Base-by-base conservation (phyloP, 192 early-diverging fungal genomes). In the Backusella tuberculispora region DNA sequence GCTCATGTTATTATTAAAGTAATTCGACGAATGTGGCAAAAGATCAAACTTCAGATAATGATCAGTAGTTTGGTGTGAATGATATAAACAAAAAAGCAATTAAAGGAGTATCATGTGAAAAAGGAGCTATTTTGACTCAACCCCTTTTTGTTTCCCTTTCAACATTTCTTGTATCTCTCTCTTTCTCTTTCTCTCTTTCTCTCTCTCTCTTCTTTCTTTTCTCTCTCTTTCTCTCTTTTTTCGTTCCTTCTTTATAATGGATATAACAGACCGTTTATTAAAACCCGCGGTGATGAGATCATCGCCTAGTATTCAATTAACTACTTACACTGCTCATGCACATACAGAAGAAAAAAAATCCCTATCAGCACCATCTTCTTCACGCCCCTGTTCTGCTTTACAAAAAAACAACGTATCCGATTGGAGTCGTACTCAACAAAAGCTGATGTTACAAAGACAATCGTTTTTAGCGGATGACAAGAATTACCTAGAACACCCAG, bases 381-480 rank as follows among this genome's bases (percentile, higher is more conserved):
- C 15, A 43, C 6, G 7, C 41, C 29, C 69, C 48, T n/a, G 29
- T 21, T 48, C 21, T 29, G 24, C 71, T 14, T 29, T 29, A 24
- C 48, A 72, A 17, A 63, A 19, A 29, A 72, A 66, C 9, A 66
- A 66, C 14, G 38, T 38, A 17, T 34, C 17, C 19, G 50, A 50
- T 1, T 38, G 26, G 46, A 76, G 45, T 63, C 83, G 85, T 29
- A 84, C 83, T 17, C 85, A 86, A 70, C 78, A 86, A 41, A 86
- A 86, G 71, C 70, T 82, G 12, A 63, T 82, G 60, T 66, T 86
- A 42, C 83, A 84, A 72, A 73, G 85, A 42, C 83, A 86, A 45
- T 60, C 74, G 29, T 84, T 84, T 60, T 48, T 84, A 21, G 83
- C 80, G 14, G 80, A 82, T 50, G 83, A 86, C 50, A 75, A 78